phyloP scores from a whole-genome alignment of 225 moss, liverwort and hornwort species.

The Bryoerythrophyllum caledonicum region DNA sequence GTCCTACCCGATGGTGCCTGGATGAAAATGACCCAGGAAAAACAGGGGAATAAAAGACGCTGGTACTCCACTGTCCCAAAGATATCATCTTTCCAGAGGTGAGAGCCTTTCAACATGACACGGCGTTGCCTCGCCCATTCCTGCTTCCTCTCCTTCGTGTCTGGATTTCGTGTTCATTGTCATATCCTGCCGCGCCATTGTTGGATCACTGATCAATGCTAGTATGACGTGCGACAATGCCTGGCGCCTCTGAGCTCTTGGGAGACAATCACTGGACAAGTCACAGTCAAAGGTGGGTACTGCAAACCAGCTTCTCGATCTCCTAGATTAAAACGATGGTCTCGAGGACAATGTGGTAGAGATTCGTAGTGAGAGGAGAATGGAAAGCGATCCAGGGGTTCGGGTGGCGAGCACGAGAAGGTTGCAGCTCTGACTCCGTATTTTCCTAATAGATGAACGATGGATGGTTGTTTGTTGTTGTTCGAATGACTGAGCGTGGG shows the following conservation, averaged over 20 bases:
- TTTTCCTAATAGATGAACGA: neutral
- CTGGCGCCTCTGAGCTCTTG: neutral
- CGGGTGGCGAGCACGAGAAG: neutral
- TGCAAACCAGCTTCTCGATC: neutral
- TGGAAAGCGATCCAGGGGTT: neutral
- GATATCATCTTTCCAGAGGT: constrained; percentile 15
- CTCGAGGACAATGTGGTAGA: neutral
- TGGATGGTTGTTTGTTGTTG: neutral
- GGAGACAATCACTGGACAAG: neutral
- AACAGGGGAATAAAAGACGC: neutral
- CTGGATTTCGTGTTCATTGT: neutral
- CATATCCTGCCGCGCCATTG: neutral
- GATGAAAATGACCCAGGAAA: neutral
- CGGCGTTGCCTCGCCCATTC: neutral
- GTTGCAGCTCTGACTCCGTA: neutral
- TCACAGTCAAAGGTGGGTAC: neutral
- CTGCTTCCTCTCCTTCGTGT: neutral
- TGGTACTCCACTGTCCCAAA: neutral
- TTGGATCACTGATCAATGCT: neutral
- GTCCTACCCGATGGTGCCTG: neutral
- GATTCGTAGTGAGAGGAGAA: neutral
- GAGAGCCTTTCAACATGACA: neutral
- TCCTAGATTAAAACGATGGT: neutral
- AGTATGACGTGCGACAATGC: neutral
- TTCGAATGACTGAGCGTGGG: neutral